Evolutionary conservation across 768 basidiomycete species (phyloP), one percentile per base, ranked within the genome.

Genomic region (Chalciporus pseudorubinellus): DNA sequence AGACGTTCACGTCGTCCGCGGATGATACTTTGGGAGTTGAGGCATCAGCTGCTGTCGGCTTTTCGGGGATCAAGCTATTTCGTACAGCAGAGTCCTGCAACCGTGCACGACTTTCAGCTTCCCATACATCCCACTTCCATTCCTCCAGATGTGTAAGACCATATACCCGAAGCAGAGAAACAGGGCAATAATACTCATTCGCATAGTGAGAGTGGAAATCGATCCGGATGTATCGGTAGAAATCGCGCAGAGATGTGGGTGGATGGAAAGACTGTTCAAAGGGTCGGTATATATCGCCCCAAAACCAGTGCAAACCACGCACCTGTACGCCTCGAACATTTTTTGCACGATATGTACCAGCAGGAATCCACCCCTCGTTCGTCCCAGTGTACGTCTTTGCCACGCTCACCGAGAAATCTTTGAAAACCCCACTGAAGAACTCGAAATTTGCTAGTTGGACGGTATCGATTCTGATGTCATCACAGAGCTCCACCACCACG

Each of bases 371-470:
- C 20, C 75, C 81, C 13, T 82, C 77, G 22, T 75, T 67, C 36
- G 77, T 77, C 18, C 76, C 78, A 8, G 80, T 78, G 57, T 88
- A 88, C 9, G 85, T 90, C 58, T 95, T 97, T 1, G 92, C 84
- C 8, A 83, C 92, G 67, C 87, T 89, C 42, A 98, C 85, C 5
- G 79, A 79, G 55, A 98, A 88, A 50, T 95, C 92, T 70, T 89
- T 89, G 75, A 98, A 95, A 13, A 97, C 89, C 2, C 95, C 94
- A 57, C 89, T 92, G 72, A 98, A 99, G 74, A 98, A 98, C 73
- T 99, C 95, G 65, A 91, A 97, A 64, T 98, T 95, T 52, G 94
- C 95, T 16, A 99, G 74, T 66, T 98, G 94, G 40, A 98, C 85
- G 0, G 93, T 95, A 66, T 98, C 95, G 61, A 98, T 94, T 40